A percentile compares a stretch with the other conserved stretches of the same genome.
phyloP scores from a whole-genome alignment of 768 basidiomycete species.

The Dentipellis sp. region DNA sequence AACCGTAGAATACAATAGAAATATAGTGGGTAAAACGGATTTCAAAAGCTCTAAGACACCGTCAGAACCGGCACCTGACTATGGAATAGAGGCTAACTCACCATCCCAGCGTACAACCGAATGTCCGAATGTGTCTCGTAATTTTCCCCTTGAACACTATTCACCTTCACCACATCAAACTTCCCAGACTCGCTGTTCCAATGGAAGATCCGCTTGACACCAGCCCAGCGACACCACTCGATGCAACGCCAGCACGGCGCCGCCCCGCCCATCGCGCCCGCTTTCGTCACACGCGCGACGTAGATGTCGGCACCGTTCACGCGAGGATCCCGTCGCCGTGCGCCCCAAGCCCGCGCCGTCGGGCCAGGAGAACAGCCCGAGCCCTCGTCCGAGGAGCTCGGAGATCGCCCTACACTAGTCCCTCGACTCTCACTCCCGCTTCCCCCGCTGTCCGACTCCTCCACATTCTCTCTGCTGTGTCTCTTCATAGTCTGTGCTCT shows the following conservation, averaged over 20 bases:
- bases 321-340: slow-evolving; percentile 29
- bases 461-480: too few relatives aligned
- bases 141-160: slow-evolving; percentile 25
- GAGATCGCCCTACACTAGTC: neutral
- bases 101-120: slow-evolving; percentile 34
- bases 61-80: neutral
- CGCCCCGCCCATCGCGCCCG: slow-evolving; percentile 35
- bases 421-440: slow-evolving; percentile 7
- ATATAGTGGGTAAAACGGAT: too few relatives aligned
- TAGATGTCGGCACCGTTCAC: slow-evolving; percentile 48
- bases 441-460: slow-evolving; percentile 1
- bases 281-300: slow-evolving; percentile 40
- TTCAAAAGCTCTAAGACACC: neutral
- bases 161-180: slow-evolving; percentile 39
- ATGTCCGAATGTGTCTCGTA: slow-evolving; percentile 40
- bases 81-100: slow-evolving; percentile 19
- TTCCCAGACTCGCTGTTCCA: slow-evolving; percentile 30
- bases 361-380: neutral
- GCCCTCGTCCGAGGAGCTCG: neutral
- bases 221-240: slow-evolving; percentile 49
- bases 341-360: slow-evolving; percentile 21
- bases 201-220: slow-evolving; percentile 46
- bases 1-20: too few relatives aligned
- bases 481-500: neutral
- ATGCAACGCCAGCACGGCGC: slow-evolving; percentile 49